A percentile compares a stretch with the other conserved stretches of the same genome.
Conservation (phyloP, 179 eudicot species). For the Spinacia oleracea region DNA sequence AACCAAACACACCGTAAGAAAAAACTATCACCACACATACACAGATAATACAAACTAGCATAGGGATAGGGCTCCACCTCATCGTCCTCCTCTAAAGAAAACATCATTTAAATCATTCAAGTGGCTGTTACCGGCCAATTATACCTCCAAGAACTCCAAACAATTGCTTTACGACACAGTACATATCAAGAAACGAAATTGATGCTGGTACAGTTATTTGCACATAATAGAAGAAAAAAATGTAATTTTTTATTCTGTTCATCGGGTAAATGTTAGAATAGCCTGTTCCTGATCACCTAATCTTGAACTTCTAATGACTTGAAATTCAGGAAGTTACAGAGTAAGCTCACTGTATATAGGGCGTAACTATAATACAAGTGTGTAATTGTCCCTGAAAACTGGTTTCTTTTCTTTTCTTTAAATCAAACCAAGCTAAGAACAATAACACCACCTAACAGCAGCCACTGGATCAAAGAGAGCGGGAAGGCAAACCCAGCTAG, state of each 20-base stretch:
- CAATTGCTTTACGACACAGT: background rate
- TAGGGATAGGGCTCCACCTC: background rate
- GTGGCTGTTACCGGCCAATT: background rate
- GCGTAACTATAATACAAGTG: background rate
- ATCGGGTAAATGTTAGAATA: background rate
- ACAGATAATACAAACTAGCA: background rate
- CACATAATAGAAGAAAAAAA: background rate
- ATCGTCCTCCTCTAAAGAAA: background rate
- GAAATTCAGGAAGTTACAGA: background rate
- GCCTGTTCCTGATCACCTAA: background rate
- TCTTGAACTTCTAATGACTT: background rate
- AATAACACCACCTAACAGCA: background rate
- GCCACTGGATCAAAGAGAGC: no score
- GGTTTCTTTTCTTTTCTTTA: background rate
- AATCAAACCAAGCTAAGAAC: background rate
- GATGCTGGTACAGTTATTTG: background rate
- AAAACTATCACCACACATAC: background rate
- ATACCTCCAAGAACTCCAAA: background rate
- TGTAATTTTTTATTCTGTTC: background rate
- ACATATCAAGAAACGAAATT: background rate
- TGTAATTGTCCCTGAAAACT: background rate
- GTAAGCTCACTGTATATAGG: background rate
- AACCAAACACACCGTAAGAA: no score
- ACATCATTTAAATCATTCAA: background rate
- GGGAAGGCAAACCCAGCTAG: background rate